Base-by-base conservation (phyloP, 805 yeast genomes). In the Metschnikowia vanudenii region DNA sequence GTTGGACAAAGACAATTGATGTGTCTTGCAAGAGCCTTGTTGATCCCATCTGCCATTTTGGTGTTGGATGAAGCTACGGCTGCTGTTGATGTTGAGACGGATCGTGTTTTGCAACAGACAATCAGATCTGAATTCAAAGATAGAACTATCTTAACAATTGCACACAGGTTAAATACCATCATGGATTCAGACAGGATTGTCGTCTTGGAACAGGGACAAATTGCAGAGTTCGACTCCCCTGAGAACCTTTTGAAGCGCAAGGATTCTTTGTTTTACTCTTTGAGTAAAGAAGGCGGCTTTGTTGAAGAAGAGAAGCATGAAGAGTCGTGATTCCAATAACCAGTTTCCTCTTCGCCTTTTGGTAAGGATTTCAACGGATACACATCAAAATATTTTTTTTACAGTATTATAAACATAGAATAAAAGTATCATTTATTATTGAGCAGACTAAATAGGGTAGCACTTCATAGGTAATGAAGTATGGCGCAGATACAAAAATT, bases 31-130 rank as follows among this genome's bases (percentile, higher is more conserved):
- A 73, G 96, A 61, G 94, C 91, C 1, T 69, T 87, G 50, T 73
- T 85, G 53, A 82, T 81, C 51, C 79, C 81, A 49, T 68, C 75
- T 4, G 67, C 69, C 39, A 77, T 87, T 35, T 71, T 87, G 52
- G 82, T 87, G 8, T 67, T 87, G 58, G 96, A 87, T 65, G 96
- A 87, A 66, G 95, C 95, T 11, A 87, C 96, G 2, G 94, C 96
- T 4, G 90, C 92, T 5, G 94, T 87, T 42, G 96, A 87, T 66
- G 91, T 86, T 31, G 88, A 85, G 60, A 87, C 96, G 2, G 96
- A 87, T 65, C 70, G 80, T 51, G 77, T 86, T 45, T 75, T 87
- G 43, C 95, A 87, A 68, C 80, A 84, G 51, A 87, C 96, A 1
- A 87, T 87, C 42, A 76, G 94, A 65, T 67, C 75, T 1, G 89